A percentile compares a stretch with the other conserved stretches of the same genome.
Conservation (phyloP, 2,329 filamentous ascomycete species). For the Ophidiomyces ophidiicola region DNA sequence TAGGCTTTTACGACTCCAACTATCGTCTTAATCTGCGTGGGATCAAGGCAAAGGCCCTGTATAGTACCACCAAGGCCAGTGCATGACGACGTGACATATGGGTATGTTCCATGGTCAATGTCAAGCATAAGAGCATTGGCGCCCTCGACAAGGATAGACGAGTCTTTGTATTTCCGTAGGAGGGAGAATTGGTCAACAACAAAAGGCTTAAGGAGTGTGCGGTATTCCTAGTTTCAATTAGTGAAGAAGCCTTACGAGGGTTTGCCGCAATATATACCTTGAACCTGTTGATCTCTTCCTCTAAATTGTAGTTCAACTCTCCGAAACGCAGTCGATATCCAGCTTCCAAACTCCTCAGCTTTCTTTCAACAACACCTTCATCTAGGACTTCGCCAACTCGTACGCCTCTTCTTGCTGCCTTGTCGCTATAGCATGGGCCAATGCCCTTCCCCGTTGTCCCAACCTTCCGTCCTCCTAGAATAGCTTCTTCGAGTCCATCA, state of each 20-base stretch:
- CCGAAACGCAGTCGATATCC: slow-evolving; percentile 48
- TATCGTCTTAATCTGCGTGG: slow-evolving; percentile 44
- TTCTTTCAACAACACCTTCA: slow-evolving; percentile 43
- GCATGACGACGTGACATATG: slow-evolving; percentile 39
- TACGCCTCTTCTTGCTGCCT: slow-evolving; percentile 48
- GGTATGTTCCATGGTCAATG: slow-evolving; percentile 42
- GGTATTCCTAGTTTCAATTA: slow-evolving; percentile 25
- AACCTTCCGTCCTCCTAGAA: slow-evolving; percentile 35
- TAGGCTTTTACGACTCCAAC: slow-evolving; percentile 56
- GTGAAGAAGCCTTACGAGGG: background rate
- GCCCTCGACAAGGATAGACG: slow-evolving; percentile 49
- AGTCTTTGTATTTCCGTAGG: slow-evolving; percentile 43
- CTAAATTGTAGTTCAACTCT: slow-evolving; percentile 46
- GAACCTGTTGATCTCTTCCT: slow-evolving; percentile 47
- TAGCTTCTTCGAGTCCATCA: slow-evolving; percentile 37
- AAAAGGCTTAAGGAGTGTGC: slow-evolving; percentile 27
- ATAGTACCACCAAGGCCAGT: slow-evolving; percentile 40
- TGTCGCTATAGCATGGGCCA: slow-evolving; percentile 51
- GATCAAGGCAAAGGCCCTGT: slow-evolving; percentile 48
- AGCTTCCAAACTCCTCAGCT: slow-evolving; percentile 41
- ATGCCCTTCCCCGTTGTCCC: slow-evolving; percentile 41
- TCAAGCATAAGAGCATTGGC: slow-evolving; percentile 54
- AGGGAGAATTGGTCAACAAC: slow-evolving; percentile 40
- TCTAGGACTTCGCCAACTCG: slow-evolving; percentile 48
- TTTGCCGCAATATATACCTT: slow-evolving; percentile 34